A percentile compares a stretch with the other conserved stretches of the same genome.
Evolutionary conservation across 129 eudicot genomes (phyloP).

Genomic region (Escallonia herrerae): DNA sequence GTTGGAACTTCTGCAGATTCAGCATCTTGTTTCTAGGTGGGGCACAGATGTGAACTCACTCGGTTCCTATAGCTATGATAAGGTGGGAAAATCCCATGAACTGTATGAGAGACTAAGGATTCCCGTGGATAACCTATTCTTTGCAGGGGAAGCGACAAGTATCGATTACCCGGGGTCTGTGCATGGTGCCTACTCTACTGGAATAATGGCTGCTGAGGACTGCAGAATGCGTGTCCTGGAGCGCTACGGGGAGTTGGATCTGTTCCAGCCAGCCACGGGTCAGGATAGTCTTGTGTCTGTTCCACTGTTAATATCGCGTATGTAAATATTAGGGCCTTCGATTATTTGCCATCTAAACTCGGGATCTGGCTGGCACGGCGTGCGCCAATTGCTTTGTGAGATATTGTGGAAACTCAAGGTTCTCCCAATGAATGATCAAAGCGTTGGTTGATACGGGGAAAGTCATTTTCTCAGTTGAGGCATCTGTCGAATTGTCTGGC

Average conservation of each 20-base stretch:
- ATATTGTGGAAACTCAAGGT: too few species aligned
- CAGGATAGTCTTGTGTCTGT: constrained; percentile 54
- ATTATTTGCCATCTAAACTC: too few species aligned
- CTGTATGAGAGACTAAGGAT: constrained; percentile 81
- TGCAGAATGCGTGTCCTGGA: constrained; percentile 94
- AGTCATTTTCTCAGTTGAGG: too few species aligned
- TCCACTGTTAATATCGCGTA: constrained; percentile 81
- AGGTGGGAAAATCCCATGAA: constrained; percentile 89
- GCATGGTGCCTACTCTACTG: constrained; percentile 96
- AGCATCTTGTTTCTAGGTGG: constrained; percentile 81
- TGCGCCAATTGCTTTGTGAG: too few species aligned
- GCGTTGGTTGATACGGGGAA: too few species aligned
- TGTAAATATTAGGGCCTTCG: constrained; percentile 20
- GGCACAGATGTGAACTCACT: constrained; percentile 80
- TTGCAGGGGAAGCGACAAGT: constrained; percentile 99
- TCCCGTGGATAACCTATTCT: constrained; percentile 91
- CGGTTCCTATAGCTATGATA: constrained; percentile 89
- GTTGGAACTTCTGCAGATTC: constrained; percentile 50
- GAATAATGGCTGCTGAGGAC: constrained; percentile 92
- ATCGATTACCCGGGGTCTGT: constrained; percentile 83
- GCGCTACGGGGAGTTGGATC: constrained; percentile 82
- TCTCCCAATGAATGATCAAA: too few species aligned
- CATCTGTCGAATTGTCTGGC: too few species aligned
- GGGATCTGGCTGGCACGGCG: too few species aligned
- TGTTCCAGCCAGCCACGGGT: constrained; percentile 80